phyloP scores from a whole-genome alignment of 2,329 filamentous ascomycete genomes.

The Macrophomina phaseolina region DNA sequence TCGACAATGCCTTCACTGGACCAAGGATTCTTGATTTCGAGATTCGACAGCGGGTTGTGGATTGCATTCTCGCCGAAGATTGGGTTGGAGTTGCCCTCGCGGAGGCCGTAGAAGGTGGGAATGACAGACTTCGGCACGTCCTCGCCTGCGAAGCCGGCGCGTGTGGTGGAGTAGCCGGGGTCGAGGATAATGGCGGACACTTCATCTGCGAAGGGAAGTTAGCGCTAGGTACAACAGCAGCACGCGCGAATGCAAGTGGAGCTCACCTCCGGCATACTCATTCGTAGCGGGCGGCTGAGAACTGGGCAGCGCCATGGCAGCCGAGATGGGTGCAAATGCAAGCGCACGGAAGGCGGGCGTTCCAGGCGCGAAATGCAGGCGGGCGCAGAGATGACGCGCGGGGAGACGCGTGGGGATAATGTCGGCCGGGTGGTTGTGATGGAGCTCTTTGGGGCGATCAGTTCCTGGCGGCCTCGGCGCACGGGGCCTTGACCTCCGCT shows the following conservation, averaged over 20 bases:
- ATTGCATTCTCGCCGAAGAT: constrained; percentile 92
- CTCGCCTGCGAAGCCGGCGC: constrained; percentile 96
- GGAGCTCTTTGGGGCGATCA: constrained; percentile 17
- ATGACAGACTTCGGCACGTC: constrained; percentile 94
- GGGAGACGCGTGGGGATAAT: neutral
- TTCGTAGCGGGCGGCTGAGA: constrained; percentile 44
- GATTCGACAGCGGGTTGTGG: constrained; percentile 72
- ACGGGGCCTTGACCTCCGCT: constrained; percentile 10
- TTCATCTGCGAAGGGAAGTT: constrained; percentile 69
- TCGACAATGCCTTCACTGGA: constrained; percentile 86
- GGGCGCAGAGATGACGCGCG: neutral
- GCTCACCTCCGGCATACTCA: constrained; percentile 54
- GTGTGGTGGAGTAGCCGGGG: constrained; percentile 86
- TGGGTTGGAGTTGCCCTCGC: constrained; percentile 56
- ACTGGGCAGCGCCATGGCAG: constrained; percentile 45
- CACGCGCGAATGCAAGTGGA: constrained; percentile 5
- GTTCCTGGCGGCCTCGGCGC: constrained; percentile 14
- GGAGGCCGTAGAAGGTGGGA: constrained; percentile 81
- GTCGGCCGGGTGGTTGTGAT: constrained; percentile 10
- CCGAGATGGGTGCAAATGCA: constrained; percentile 29
- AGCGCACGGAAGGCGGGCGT: neutral
- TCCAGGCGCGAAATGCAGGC: constrained; percentile 1
- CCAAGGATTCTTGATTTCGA: constrained; percentile 93
- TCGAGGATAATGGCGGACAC: constrained; percentile 97
- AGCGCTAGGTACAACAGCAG: neutral